Evolutionary conservation across 495 filamentous ascomycete species (phyloP).

Genomic region (Tuber magnatum): DNA sequence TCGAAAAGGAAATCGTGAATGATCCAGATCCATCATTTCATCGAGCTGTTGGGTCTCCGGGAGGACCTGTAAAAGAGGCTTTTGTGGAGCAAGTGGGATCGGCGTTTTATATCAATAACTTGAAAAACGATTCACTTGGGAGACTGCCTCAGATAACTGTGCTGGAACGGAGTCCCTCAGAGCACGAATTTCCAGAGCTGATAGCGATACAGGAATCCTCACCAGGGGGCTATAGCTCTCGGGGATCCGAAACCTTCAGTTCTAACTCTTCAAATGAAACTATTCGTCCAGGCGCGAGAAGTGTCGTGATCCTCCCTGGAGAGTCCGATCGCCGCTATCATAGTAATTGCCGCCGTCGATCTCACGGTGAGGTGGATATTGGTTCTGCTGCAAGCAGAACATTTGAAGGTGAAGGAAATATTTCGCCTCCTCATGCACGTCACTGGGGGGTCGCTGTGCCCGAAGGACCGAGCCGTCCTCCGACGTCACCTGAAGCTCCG

Average conservation of each 20-base stretch:
- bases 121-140: background rate
- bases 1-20: background rate
- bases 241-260: background rate
- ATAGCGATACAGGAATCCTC: background rate
- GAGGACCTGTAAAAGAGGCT: background rate
- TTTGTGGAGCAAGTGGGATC: background rate
- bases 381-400: background rate
- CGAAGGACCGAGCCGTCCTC: background rate
- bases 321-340: slow-evolving; percentile 1
- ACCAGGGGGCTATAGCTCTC: background rate
- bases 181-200: background rate
- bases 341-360: background rate
- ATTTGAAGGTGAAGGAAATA: background rate
- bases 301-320: background rate
- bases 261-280: background rate
- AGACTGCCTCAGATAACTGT: background rate
- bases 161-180: background rate
- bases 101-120: background rate
- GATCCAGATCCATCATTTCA: background rate
- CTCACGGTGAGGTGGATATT: background rate
- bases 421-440: background rate
- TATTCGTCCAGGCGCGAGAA: background rate
- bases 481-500: background rate
- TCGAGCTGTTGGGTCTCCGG: background rate
- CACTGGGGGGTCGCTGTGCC: background rate